These are phyloP conservation scores for Caryopteris hybrid DNA, from an alignment of 305 asterid genomes.

Conservation along the genomic window DNA sequence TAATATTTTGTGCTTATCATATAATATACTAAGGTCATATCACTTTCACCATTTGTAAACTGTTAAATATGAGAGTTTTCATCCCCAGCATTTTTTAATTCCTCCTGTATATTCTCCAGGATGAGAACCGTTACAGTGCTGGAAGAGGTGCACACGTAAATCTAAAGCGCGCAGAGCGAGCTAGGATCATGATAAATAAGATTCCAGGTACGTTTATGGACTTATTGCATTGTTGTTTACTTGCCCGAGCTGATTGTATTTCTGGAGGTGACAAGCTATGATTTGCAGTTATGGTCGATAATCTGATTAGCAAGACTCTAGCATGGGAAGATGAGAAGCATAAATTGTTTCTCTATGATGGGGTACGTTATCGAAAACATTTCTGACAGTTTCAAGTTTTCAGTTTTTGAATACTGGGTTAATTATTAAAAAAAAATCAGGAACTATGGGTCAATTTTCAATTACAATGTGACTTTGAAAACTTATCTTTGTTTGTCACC, in stretches of 20 bases:
- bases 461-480: too few species aligned
- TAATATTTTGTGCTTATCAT: neutral
- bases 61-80: neutral
- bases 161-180: conserved; percentile 91
- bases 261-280: conserved; percentile 21
- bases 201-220: conserved; percentile 63
- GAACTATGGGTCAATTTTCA: too few species aligned
- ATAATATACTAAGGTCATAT: neutral
- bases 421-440: too few species aligned
- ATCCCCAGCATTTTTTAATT: conserved; percentile 13
- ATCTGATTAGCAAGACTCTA: conserved; percentile 63
- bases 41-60: neutral
- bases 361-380: conserved; percentile 47
- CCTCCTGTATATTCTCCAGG: conserved; percentile 37
- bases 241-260: conserved; percentile 8
- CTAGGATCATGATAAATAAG: conserved; percentile 68
- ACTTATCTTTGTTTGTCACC: too few species aligned
- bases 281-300: conserved; percentile 73
- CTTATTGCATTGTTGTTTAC: neutral
- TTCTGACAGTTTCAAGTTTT: conserved; percentile 3
- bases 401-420: neutral
- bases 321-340: conserved; percentile 90
- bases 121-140: conserved; percentile 76
- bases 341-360: conserved; percentile 79
- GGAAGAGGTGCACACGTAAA: conserved; percentile 94